A percentile compares a stretch with the other conserved stretches of the same genome.
These are phyloP conservation scores for Physocladia obscura DNA, from an alignment of 192 early-diverging fungal species.

Conservation along the genomic window DNA sequence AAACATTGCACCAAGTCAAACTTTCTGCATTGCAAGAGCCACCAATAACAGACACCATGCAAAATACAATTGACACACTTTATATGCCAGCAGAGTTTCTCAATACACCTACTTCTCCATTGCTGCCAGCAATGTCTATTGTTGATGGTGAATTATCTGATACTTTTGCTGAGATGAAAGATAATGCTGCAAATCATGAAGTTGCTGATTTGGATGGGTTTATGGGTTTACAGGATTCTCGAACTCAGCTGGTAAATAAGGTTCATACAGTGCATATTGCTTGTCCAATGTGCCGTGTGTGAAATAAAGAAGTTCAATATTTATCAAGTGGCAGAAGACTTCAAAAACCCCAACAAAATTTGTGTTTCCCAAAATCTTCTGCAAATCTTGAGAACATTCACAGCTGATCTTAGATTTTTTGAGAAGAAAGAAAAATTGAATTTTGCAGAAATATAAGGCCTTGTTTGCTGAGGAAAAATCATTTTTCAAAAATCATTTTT, in stretches of 20 bases:
- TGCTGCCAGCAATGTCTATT: neutral
- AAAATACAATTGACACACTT: conserved; percentile 1
- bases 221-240: neutral
- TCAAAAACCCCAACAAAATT: too few species aligned
- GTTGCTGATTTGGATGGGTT: conserved; percentile 22
- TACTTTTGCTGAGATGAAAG: neutral
- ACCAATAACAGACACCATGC: neutral
- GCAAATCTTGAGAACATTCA: too few species aligned
- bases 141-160: neutral
- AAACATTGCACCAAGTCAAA: neutral
- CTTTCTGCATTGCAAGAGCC: neutral
- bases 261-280: neutral
- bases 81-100: neutral
- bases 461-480: too few species aligned
- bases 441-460: too few species aligned
- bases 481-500: too few species aligned
- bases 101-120: neutral
- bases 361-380: too few species aligned
- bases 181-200: neutral
- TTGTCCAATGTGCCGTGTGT: conserved; percentile 2
- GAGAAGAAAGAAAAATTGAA: too few species aligned
- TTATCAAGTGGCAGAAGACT: too few species aligned
- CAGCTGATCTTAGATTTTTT: too few species aligned
- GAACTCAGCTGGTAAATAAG: neutral
- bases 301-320: neutral